Conservation (phyloP, 768 basidiomycete genomes). For the Floccularia luteovirens region DNA sequence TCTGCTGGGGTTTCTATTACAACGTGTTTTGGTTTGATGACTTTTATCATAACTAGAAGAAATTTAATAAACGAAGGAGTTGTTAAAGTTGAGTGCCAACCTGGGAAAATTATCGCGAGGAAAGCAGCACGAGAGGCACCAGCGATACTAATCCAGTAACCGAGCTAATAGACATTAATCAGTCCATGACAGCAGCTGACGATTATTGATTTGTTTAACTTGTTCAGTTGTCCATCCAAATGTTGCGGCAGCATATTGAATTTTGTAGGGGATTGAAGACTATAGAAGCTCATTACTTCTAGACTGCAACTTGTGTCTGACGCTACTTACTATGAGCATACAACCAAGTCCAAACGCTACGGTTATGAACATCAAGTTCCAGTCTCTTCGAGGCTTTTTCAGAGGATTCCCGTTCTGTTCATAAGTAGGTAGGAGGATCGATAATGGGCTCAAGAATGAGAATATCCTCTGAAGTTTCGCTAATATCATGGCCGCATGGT, state of each 20-base stretch:
- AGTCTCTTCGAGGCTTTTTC: slow-evolving; percentile 41
- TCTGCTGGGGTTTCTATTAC: slow-evolving; percentile 12
- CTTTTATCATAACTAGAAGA: slow-evolving; percentile 42
- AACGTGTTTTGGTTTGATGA: slow-evolving; percentile 36
- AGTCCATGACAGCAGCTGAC: not conserved
- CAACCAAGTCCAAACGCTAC: slow-evolving; percentile 42
- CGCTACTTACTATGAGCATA: slow-evolving; percentile 33
- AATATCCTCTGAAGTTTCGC: slow-evolving; percentile 40
- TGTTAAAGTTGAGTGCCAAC: slow-evolving; percentile 25
- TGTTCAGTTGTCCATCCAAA: slow-evolving; percentile 66
- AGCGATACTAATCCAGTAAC: slow-evolving; percentile 60
- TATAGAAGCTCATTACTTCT: slow-evolving; percentile 13
- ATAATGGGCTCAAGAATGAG: slow-evolving; percentile 65
- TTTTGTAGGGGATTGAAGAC: slow-evolving; percentile 50
- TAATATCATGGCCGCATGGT: slow-evolving; percentile 15
- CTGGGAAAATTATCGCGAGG: slow-evolving; percentile 50
- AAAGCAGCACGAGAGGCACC: slow-evolving; percentile 47
- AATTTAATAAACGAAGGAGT: not conserved
- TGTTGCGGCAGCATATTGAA: slow-evolving; percentile 55
- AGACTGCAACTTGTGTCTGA: not conserved
- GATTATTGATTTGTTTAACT: slow-evolving; percentile 24
- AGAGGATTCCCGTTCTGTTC: slow-evolving; percentile 22
- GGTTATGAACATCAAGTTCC: slow-evolving; percentile 56
- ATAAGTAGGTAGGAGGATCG: slow-evolving; percentile 46
- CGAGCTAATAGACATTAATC: slow-evolving; percentile 35